Conservation (phyloP, 2,329 filamentous ascomycete genomes). For the Fusarium miscanthi region DNA sequence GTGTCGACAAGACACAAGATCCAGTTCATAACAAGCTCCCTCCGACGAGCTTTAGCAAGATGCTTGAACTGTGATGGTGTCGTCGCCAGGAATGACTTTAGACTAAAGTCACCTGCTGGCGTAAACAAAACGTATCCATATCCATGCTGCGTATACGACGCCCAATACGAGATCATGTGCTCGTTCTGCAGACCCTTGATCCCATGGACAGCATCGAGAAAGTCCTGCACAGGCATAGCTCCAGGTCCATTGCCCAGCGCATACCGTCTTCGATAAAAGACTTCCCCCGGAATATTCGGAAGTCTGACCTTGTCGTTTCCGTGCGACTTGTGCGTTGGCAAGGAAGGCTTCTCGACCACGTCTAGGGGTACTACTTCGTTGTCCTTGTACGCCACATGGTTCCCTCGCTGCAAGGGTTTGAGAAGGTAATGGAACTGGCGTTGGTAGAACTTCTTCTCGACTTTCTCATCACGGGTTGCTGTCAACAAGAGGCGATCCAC, state of each 20-base stretch:
- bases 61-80: conserved; percentile 71
- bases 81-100: conserved; percentile 74
- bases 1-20: conserved; percentile 78
- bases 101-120: conserved; percentile 72
- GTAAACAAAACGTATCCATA: conserved; percentile 74
- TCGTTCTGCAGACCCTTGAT: conserved; percentile 71
- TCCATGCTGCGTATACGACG: conserved; percentile 74
- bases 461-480: conserved; percentile 66
- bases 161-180: conserved; percentile 77
- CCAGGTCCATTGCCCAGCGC: conserved; percentile 59
- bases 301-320: conserved; percentile 70
- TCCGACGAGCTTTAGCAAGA: conserved; percentile 68
- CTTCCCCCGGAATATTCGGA: conserved; percentile 67
- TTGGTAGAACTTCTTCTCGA: conserved; percentile 76
- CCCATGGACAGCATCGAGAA: conserved; percentile 69
- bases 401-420: conserved; percentile 68
- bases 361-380: conserved; percentile 78
- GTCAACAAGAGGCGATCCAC: conserved; percentile 72
- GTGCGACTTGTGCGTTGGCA: conserved; percentile 51
- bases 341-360: conserved; percentile 68
- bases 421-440: conserved; percentile 79
- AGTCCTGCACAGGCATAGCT: conserved; percentile 62
- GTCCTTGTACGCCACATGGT: conserved; percentile 72
- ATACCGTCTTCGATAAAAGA: conserved; percentile 69
- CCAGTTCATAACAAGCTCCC: conserved; percentile 75